phyloP scores from a whole-genome alignment of 495 filamentous ascomycete genomes.

The Hypoxylon fragiforme region DNA sequence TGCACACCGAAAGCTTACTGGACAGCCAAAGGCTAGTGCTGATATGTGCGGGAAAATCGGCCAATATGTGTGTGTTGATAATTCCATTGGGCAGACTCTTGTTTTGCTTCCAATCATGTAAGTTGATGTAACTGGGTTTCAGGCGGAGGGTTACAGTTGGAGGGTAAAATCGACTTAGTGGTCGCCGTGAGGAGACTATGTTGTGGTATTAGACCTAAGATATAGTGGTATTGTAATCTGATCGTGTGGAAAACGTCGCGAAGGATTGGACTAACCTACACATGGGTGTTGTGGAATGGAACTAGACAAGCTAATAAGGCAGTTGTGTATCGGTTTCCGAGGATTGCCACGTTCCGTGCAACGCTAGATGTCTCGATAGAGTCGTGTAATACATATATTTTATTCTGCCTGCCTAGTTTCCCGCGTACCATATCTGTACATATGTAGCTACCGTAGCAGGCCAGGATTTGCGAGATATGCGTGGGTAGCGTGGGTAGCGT shows the following conservation, averaged over 20 bases:
- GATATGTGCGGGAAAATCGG: constrained; percentile 5
- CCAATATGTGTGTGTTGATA: too few relatives aligned
- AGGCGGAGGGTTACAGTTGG: constrained; percentile 13
- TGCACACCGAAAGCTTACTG: constrained; percentile 16
- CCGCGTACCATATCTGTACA: background rate
- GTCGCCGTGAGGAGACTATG: too few relatives aligned
- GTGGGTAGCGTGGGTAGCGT: background rate
- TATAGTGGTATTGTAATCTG: background rate
- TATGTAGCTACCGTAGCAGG: too few relatives aligned
- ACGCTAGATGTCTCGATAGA: constrained; percentile 6
- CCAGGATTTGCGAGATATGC: too few relatives aligned
- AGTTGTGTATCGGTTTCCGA: too few relatives aligned
- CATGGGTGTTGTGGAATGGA: background rate
- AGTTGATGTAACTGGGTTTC: constrained; percentile 7
- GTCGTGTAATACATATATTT: constrained; percentile 9
- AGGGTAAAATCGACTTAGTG: constrained; percentile 3
- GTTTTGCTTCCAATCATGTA: constrained; percentile 1
- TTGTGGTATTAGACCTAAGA: too few relatives aligned
- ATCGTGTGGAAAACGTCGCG: constrained; percentile 10
- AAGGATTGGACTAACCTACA: constrained; percentile 18
- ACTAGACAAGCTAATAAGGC: constrained; percentile 12
- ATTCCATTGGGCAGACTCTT: constrained; percentile 17
- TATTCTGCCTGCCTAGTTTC: constrained; percentile 7
- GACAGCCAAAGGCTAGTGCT: constrained; percentile 21
- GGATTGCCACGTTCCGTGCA: constrained; percentile 27